These are phyloP conservation scores for Excoecaria agallocha DNA, from an alignment of 345 rosid genomes.

Conservation along the genomic window DNA sequence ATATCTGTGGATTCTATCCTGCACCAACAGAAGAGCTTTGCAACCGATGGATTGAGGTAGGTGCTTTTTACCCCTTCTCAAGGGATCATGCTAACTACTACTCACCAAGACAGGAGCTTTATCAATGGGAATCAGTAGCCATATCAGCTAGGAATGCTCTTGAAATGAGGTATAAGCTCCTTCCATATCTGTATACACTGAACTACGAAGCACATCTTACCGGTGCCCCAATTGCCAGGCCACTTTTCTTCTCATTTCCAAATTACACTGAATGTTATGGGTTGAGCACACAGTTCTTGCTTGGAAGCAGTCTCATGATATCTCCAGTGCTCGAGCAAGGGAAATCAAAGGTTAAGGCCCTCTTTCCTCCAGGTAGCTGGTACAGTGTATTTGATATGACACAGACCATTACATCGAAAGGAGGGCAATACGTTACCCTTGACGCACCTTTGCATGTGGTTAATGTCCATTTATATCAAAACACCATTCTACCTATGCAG, in stretches of 20 bases:
- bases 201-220: constrained; percentile 68
- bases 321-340: constrained; percentile 91
- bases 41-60: constrained; percentile 95
- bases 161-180: constrained; percentile 83
- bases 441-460: constrained; percentile 75
- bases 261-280: constrained; percentile 57
- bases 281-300: constrained; percentile 83
- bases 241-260: constrained; percentile 95
- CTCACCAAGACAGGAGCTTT: constrained; percentile 95
- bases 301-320: constrained; percentile 81
- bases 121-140: constrained; percentile 86
- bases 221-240: constrained; percentile 90
- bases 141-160: constrained; percentile 88
- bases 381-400: constrained; percentile 78
- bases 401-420: constrained; percentile 47
- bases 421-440: constrained; percentile 53
- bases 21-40: constrained; percentile 92
- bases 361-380: constrained; percentile 94
- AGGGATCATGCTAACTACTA: constrained; percentile 93
- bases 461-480: constrained; percentile 82
- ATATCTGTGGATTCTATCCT: constrained; percentile 94
- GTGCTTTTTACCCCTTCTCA: constrained; percentile 92
- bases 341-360: constrained; percentile 59
- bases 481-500: constrained; percentile 85
- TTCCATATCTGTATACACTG: constrained; percentile 82